These are phyloP conservation scores for Tilletia setariae DNA, from an alignment of 1,284 basidiomycete genomes.

Conservation along the genomic window DNA sequence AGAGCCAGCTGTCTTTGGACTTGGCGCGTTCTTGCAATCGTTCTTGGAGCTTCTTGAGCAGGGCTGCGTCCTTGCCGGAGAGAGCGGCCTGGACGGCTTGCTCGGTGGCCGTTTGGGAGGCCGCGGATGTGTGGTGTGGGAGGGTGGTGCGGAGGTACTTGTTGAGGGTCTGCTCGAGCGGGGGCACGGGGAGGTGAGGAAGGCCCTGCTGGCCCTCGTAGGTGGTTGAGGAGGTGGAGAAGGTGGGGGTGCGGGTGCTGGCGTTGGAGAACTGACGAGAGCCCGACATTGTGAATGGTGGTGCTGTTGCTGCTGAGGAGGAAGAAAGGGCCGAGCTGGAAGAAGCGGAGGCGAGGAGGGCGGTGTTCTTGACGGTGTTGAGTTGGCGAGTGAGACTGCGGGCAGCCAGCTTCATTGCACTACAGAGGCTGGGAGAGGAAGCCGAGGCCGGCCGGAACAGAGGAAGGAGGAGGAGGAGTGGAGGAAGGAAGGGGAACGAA, in stretches of 20 bases:
- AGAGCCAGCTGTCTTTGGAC: slow-evolving; percentile 69
- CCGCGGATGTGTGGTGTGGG: slow-evolving; percentile 34
- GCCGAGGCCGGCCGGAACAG: neutral
- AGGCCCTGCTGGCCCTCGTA: slow-evolving; percentile 42
- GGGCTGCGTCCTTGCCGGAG: slow-evolving; percentile 69
- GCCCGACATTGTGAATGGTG: neutral
- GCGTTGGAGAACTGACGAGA: neutral
- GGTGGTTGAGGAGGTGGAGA: slow-evolving; percentile 1
- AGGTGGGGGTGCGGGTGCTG: slow-evolving; percentile 5
- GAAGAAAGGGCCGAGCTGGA: neutral
- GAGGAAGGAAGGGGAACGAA: neutral
- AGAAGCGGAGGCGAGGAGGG: neutral
- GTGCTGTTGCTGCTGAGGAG: neutral
- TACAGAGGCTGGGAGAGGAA: neutral
- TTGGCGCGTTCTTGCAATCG: slow-evolving; percentile 72
- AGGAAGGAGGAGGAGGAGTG: neutral
- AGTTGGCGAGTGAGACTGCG: neutral
- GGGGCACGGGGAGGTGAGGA: slow-evolving; percentile 50
- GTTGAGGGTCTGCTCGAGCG: slow-evolving; percentile 45
- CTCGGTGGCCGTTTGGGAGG: slow-evolving; percentile 39
- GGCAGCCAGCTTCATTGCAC: slow-evolving; percentile 13
- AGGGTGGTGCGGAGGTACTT: slow-evolving; percentile 49
- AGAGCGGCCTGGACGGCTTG: slow-evolving; percentile 59
- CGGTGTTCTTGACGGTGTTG: slow-evolving; percentile 4
- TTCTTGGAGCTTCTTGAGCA: slow-evolving; percentile 72